Conservation (phyloP, 768 basidiomycete species). For the Boletus sensibilis region DNA sequence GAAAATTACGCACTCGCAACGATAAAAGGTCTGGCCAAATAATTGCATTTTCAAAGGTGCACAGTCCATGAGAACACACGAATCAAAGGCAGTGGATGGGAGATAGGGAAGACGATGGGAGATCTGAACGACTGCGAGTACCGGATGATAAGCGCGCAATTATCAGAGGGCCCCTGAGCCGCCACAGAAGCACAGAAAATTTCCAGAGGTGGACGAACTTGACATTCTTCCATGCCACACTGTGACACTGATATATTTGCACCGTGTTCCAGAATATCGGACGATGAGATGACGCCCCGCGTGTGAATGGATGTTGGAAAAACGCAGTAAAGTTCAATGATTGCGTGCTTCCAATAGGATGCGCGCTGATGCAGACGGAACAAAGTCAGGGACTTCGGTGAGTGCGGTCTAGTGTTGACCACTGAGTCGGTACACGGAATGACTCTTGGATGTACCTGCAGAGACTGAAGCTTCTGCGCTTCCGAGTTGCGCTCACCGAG, state of each 20-base stretch:
- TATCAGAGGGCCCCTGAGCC: constrained; percentile 22
- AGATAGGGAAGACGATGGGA: background rate
- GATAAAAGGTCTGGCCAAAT: background rate
- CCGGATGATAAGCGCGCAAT: constrained; percentile 23
- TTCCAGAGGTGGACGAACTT: constrained; percentile 22
- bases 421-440: background rate
- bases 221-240: constrained; percentile 18
- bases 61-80: background rate
- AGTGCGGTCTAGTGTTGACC: background rate
- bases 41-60: background rate
- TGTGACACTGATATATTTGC: constrained; percentile 21
- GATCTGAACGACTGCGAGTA: constrained; percentile 2
- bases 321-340: constrained; percentile 15
- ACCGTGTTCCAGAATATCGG: constrained; percentile 10
- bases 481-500: constrained; percentile 1
- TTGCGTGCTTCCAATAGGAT: constrained; percentile 11
- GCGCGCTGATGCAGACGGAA: constrained; percentile 5
- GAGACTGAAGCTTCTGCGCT: constrained; percentile 1
- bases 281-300: constrained; percentile 4
- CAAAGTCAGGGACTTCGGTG: background rate
- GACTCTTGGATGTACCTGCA: background rate
- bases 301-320: constrained; percentile 21
- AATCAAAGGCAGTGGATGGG: background rate
- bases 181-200: constrained; percentile 29
- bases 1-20: constrained; percentile 9